Percentiles rank a stretch among this genome's conserved stretches.
These are phyloP conservation scores for Penicillium taxi DNA, from an alignment of 495 filamentous ascomycete species.

Conservation along the genomic window DNA sequence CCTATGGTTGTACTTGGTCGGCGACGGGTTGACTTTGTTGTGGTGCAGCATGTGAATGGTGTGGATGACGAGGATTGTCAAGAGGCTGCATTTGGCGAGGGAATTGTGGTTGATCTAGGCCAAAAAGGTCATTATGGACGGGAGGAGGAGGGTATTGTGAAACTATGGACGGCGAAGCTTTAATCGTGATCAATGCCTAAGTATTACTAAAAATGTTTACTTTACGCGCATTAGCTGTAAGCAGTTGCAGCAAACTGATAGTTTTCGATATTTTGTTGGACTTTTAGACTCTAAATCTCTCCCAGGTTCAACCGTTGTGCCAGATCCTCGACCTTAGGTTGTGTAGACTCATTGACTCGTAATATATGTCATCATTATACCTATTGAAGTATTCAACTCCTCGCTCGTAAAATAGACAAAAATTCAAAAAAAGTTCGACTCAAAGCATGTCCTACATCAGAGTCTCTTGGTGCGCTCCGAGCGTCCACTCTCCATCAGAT, in stretches of 20 bases:
- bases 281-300: background rate
- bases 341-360: background rate
- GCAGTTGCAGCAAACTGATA: too few relatives aligned
- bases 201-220: background rate
- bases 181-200: too few relatives aligned
- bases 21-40: slow-evolving; percentile 68
- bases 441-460: slow-evolving; percentile 22
- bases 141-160: slow-evolving; percentile 27
- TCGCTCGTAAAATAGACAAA: too few relatives aligned
- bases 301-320: background rate
- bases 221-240: too few relatives aligned
- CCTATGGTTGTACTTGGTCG: slow-evolving; percentile 86
- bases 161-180: slow-evolving; percentile 22
- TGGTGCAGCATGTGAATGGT: slow-evolving; percentile 82
- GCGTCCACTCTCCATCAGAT: slow-evolving; percentile 38
- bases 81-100: slow-evolving; percentile 56
- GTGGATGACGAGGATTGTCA: slow-evolving; percentile 82
- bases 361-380: background rate
- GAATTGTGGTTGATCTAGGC: slow-evolving; percentile 28
- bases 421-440: too few relatives aligned
- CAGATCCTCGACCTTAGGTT: background rate
- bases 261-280: background rate
- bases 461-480: slow-evolving; percentile 34
- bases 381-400: background rate
- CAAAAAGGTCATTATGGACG: slow-evolving; percentile 18